Conservation (phyloP, 805 yeast genomes). For the Komagataella mondaviorum region DNA sequence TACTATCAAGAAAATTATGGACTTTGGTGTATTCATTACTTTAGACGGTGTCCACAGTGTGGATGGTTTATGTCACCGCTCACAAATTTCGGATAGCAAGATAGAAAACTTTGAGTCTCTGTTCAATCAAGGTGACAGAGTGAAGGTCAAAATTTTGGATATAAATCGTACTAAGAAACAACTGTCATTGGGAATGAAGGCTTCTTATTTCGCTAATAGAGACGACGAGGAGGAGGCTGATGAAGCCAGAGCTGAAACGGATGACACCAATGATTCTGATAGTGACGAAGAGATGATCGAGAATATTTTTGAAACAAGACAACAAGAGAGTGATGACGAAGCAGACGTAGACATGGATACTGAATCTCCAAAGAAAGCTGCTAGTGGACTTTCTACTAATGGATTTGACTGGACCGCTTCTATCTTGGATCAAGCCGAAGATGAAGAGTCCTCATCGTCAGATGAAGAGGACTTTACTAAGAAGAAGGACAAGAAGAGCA, state of each 20-base stretch:
- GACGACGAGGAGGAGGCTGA: conserved; percentile 16
- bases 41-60: conserved; percentile 62
- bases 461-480: conserved; percentile 30
- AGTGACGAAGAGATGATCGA: conserved; percentile 21
- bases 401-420: conserved; percentile 97
- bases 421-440: conserved; percentile 68
- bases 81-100: conserved; percentile 66
- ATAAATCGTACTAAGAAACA: conserved; percentile 56
- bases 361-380: conserved; percentile 10
- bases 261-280: conserved; percentile 8
- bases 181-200: conserved; percentile 85
- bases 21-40: conserved; percentile 83
- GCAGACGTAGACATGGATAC: conserved; percentile 9
- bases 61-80: conserved; percentile 78
- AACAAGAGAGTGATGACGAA: not conserved
- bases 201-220: conserved; percentile 52
- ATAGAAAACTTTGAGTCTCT: conserved; percentile 46
- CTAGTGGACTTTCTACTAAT: conserved; percentile 60
- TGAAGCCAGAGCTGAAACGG: conserved; percentile 15
- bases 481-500: conserved; percentile 29
- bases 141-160: conserved; percentile 66
- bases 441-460: conserved; percentile 38
- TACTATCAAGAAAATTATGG: conserved; percentile 60
- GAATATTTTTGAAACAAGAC: conserved; percentile 16
- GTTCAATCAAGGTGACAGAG: conserved; percentile 84